Conservation (phyloP, 208 protist genomes). For the Borovskyia barvae region DNA sequence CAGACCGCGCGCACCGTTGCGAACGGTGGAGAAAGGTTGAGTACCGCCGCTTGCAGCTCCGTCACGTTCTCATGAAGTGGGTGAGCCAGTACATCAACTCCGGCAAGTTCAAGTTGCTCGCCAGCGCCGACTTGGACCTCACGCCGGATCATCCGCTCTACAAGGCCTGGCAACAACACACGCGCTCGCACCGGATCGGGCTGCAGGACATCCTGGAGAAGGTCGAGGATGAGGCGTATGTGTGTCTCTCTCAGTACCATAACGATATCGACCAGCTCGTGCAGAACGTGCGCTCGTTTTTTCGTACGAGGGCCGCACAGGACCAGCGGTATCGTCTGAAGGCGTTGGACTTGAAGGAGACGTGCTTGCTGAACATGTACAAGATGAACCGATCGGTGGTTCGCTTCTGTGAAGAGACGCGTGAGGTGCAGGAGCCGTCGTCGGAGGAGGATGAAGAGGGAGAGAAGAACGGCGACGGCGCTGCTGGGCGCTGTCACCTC, state of each 20-base stretch:
- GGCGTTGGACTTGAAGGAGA: constrained; percentile 81
- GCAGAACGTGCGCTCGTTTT: constrained; percentile 80
- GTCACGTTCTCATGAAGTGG: constrained; percentile 78
- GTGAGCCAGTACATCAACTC: constrained; percentile 65
- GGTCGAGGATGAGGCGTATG: constrained; percentile 75
- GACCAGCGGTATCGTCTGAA: constrained; percentile 69
- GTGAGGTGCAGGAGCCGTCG: constrained; percentile 53
- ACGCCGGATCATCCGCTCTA: constrained; percentile 39
- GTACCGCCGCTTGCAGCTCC: constrained; percentile 79
- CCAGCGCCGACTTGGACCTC: constrained; percentile 70
- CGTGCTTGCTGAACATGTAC: constrained; percentile 73
- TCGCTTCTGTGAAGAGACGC: constrained; percentile 77
- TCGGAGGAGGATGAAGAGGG: constrained; percentile 26
- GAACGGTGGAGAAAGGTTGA: constrained; percentile 71
- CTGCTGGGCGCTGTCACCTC: too few species aligned
- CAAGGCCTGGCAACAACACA: constrained; percentile 66
- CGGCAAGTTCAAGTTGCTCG: constrained; percentile 59
- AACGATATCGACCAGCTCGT: constrained; percentile 81
- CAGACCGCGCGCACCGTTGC: constrained; percentile 17
- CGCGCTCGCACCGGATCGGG: constrained; percentile 36
- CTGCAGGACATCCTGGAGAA: constrained; percentile 72
- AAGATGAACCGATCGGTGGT: constrained; percentile 76
- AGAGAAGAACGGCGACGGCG: not conserved
- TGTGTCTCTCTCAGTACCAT: constrained; percentile 83
- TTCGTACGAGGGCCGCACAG: constrained; percentile 45